Base-by-base conservation (phyloP, 345 rosid species). In the Eucalyptus guilfoylei region DNA sequence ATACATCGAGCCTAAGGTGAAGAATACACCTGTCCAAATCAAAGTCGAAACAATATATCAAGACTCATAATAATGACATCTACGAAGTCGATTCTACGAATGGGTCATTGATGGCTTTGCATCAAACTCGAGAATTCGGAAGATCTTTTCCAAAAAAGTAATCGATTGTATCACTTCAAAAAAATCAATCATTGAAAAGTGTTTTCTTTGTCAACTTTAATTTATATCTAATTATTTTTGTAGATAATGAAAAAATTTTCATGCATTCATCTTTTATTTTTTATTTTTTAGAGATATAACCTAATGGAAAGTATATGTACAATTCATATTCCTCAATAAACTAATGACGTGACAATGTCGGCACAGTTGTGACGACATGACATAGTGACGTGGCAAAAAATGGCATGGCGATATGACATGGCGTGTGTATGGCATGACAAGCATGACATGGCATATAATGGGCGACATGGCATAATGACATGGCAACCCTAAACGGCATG, bases 281-380 rank as follows among this genome's bases (percentile, higher is more conserved):
- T 2, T 14, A 15, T 7, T 64, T n/a, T 7, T 64, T n/a, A 3
- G 24, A 4, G 0, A 69, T 16, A 21, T 62, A 62, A 62, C 69
- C 69, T 62, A 30, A 62, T 30, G 69, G 9, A 13, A 62, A 62
- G 69, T 62, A 28, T 13, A 13, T 30, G 34, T 30, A 3, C n/a
- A 62, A 62, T 30, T 62, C 34, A 62, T 30, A 62, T 30, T 62
- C 32, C 34, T 62, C 69, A 62, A 62, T 24, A 24, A 24, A 55
- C 67, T 58, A 26, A 58, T 62, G 16, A 28, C 3, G 4, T 3
- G 69, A 28, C 16, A 62, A 62, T 13, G 16, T 24, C n/a, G 16
- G 9, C 16, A 60, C 16, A 28, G 0, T 62, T 62, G 34, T 62
- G 0, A 62, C 2, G 5, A 13, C 9, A 13, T 13, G 5, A 14